These are phyloP conservation scores for Staphylotrichum longicolle DNA, from an alignment of 495 filamentous ascomycete species.

Conservation along the genomic window DNA sequence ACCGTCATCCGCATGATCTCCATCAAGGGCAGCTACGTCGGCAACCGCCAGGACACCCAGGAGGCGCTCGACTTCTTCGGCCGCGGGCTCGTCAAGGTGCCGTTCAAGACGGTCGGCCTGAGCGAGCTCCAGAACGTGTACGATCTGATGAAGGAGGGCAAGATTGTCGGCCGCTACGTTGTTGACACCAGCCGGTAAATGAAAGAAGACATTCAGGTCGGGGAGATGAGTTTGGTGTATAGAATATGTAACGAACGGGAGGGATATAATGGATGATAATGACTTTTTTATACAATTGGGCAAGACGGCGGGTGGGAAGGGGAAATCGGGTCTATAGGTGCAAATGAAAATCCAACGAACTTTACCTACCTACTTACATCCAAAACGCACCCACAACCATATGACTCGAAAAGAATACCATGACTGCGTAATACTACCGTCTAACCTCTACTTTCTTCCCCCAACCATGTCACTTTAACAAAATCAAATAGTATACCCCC, in stretches of 20 bases:
- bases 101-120: conserved; percentile 79
- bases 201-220: background rate
- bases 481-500: conserved; percentile 62
- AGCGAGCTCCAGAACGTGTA: conserved; percentile 75
- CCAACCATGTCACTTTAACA: no score
- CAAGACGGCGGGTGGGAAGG: no score
- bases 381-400: background rate
- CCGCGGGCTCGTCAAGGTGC: conserved; percentile 77
- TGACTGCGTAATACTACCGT: background rate
- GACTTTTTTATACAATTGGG: background rate
- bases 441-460: background rate
- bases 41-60: conserved; percentile 77
- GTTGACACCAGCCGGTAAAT: conserved; percentile 60
- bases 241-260: background rate
- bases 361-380: background rate
- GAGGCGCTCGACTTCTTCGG: conserved; percentile 89
- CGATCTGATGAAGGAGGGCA: conserved; percentile 67
- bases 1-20: conserved; percentile 82
- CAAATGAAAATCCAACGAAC: no score
- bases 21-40: conserved; percentile 92
- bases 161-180: conserved; percentile 87
- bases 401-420: background rate
- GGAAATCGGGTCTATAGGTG: no score
- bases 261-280: background rate
- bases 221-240: background rate